Percentiles rank a stretch among this genome's conserved stretches.
Conservation (phyloP, 2,329 filamentous ascomycete species). For the Samsoniella hepiali region DNA sequence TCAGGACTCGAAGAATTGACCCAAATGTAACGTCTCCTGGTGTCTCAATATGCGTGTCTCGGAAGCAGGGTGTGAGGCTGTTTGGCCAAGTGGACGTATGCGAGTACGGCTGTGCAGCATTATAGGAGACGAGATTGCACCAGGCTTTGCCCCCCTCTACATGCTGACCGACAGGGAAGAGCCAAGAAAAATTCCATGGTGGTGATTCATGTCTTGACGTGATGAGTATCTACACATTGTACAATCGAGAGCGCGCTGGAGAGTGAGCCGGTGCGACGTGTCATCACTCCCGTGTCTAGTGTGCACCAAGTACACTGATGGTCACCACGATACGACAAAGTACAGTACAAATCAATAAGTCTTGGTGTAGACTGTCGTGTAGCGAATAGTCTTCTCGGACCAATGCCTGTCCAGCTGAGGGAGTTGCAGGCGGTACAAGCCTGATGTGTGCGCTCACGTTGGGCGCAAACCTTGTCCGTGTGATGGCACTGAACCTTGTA, state of each 20-base stretch:
- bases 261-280: not conserved
- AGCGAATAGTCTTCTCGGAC: not conserved
- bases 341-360: not conserved
- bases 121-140: not conserved
- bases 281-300: not conserved
- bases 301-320: not conserved
- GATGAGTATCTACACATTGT: not conserved
- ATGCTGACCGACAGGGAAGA: not conserved
- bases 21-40: not conserved
- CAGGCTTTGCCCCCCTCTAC: not conserved
- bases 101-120: not conserved
- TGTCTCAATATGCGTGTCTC: conserved; percentile 1
- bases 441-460: not conserved
- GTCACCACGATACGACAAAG: not conserved
- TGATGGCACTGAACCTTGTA: too few relatives aligned
- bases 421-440: not conserved
- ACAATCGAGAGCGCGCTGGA: not conserved
- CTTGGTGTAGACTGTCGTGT: not conserved
- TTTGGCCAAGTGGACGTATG: not conserved
- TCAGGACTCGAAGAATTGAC: not conserved
- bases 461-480: conserved; percentile 1
- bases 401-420: not conserved
- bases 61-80: conserved; percentile 3
- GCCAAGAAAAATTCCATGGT: too few relatives aligned
- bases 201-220: not conserved